phyloP scores from a whole-genome alignment of 768 basidiomycete species.

The Serendipita sp. region DNA sequence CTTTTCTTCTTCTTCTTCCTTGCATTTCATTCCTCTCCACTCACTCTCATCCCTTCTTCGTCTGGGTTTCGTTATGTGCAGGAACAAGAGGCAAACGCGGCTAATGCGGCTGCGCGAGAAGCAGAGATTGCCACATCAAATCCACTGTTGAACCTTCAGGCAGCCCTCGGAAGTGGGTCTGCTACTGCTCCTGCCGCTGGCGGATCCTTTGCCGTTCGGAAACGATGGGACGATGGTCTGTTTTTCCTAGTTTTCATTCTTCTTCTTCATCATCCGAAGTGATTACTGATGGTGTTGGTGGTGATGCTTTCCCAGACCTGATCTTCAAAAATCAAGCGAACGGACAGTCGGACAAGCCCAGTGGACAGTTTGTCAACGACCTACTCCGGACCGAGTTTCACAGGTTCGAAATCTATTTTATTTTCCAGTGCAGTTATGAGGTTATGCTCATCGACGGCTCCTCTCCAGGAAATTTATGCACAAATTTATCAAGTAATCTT shows the following conservation, averaged over 20 bases:
- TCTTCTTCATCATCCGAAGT: conserved; percentile 12
- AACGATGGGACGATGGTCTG: conserved; percentile 89
- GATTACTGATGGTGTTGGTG: too few relatives aligned
- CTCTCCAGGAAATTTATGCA: conserved; percentile 85
- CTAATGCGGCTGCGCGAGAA: conserved; percentile 38
- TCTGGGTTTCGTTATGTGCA: too few relatives aligned
- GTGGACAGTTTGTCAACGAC: conserved; percentile 88
- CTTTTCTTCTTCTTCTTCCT: too few relatives aligned
- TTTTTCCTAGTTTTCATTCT: conserved; percentile 8
- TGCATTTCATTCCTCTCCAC: too few relatives aligned
- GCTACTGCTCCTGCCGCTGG: conserved; percentile 25
- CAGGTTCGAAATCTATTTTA: conserved; percentile 37
- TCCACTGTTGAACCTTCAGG: conserved; percentile 80
- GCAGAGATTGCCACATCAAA: conserved; percentile 75
- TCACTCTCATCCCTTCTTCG: background rate
- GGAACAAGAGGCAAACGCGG: conserved; percentile 52
- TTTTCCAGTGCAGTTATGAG: too few relatives aligned
- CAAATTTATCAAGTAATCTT: conserved; percentile 57
- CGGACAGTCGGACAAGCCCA: conserved; percentile 39
- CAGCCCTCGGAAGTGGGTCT: conserved; percentile 47
- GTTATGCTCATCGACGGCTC: too few relatives aligned
- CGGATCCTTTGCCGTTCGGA: conserved; percentile 80
- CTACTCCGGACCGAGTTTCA: conserved; percentile 87
- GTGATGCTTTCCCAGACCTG: conserved; percentile 39
- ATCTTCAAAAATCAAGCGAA: conserved; percentile 98